Percentiles rank a stretch among this genome's conserved stretches.
These are phyloP conservation scores for Volvariella surrecta DNA, from an alignment of 1,284 basidiomycete genomes.

Conservation along the genomic window DNA sequence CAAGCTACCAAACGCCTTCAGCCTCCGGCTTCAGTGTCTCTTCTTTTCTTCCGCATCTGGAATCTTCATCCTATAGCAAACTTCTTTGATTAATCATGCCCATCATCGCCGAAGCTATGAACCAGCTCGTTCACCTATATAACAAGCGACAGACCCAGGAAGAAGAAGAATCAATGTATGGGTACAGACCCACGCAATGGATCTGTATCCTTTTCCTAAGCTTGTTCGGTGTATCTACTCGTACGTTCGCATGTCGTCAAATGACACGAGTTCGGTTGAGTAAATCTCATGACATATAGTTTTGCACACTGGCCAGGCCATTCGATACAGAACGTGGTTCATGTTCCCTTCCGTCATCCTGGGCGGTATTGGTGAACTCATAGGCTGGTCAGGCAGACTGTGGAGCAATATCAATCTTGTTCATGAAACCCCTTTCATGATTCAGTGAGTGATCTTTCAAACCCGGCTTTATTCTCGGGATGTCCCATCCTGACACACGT, in stretches of 20 bases:
- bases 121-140: no score
- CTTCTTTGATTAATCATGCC: no score
- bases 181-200: constrained; percentile 29
- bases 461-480: background rate
- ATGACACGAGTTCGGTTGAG: background rate
- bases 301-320: constrained; percentile 35
- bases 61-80: no score
- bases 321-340: constrained; percentile 40
- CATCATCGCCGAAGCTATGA: no score
- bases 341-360: constrained; percentile 41
- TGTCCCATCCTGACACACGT: background rate
- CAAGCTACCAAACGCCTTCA: no score
- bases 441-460: constrained; percentile 14
- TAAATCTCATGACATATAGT: constrained; percentile 14
- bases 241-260: constrained; percentile 13
- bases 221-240: constrained; percentile 26
- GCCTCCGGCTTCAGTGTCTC: no score
- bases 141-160: background rate
- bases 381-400: constrained; percentile 35
- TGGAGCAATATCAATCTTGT: constrained; percentile 21
- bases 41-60: no score
- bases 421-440: constrained; percentile 13
- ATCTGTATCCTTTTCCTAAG: constrained; percentile 27
- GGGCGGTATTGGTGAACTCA: constrained; percentile 39
- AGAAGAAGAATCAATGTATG: constrained; percentile 17